A percentile compares a stretch with the other conserved stretches of the same genome.
These are phyloP conservation scores for Astrothelium subdiscretum DNA, from an alignment of 495 filamentous ascomycete species.

Conservation along the genomic window DNA sequence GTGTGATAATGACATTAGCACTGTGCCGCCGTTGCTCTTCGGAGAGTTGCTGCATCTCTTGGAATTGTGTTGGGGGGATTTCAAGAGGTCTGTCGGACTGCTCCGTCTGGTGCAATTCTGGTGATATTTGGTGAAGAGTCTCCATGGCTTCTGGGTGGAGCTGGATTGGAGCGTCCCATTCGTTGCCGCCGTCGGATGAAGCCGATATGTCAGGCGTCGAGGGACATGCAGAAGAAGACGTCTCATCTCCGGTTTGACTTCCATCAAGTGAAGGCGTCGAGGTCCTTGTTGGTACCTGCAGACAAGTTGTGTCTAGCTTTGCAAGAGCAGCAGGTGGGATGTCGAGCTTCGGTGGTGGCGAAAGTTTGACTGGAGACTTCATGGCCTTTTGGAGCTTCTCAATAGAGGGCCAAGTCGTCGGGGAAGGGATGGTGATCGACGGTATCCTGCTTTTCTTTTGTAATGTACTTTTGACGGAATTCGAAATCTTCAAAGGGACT, in stretches of 20 bases:
- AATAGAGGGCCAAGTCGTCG: conserved; percentile 45
- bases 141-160: conserved; percentile 68
- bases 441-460: conserved; percentile 38
- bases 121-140: conserved; percentile 62
- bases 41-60: conserved; percentile 29
- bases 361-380: conserved; percentile 59
- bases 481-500: conserved; percentile 28
- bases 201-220: conserved; percentile 63
- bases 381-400: conserved; percentile 38
- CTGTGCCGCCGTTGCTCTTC: conserved; percentile 15
- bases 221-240: conserved; percentile 65
- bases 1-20: conserved; percentile 14
- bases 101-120: conserved; percentile 40
- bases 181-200: conserved; percentile 36
- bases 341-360: conserved; percentile 61
- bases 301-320: conserved; percentile 45
- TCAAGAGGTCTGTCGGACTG: conserved; percentile 36
- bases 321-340: conserved; percentile 64
- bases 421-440: conserved; percentile 65
- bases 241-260: conserved; percentile 73
- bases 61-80: conserved; percentile 27
- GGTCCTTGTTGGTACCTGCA: conserved; percentile 54
- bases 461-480: conserved; percentile 35
- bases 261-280: conserved; percentile 82
- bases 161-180: conserved; percentile 52